Evolutionary conservation across 1,284 basidiomycete genomes (phyloP), one percentile per base, ranked within the genome.

Genomic region (Naganishia sp.): DNA sequence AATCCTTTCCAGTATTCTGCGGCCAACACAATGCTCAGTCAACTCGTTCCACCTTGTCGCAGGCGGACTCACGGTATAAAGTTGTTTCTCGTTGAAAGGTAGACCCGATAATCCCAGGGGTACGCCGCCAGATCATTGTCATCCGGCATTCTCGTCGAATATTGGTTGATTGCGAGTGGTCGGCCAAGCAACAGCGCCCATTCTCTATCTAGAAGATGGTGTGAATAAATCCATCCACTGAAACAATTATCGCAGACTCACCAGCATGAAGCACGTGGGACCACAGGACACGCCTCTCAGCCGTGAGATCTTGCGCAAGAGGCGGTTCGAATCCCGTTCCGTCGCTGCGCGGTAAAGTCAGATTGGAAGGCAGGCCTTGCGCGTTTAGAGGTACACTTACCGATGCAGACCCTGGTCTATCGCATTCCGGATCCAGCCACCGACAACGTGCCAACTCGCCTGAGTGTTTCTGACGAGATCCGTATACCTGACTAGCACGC

Each of bases 41-140:
- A 52, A 21, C 18, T 3, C 28, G 7, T 9, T 53, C n/a, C 28
- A 31, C 36, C 25, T 54, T 7, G 33, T 28, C 31, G 31, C 2
- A 42, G 16, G 9, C 16, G 39, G 39, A 66, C 64, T 66, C 43
- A 28, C 64, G 65, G 65, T 42, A 60, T 66, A 28, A 66, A 54
- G 18, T 63, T 54, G 39, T 66, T 66, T 55, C 65, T 39, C 13
- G 52, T 52, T 1, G 60, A 31, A 43, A 66, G 15, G 46, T 66
- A 66, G 42, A 61, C 57, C 57, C 54, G 49, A 44, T 66, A 66
- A 44, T 66, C 65, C 65, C 65, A 66, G 9, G 65, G 65, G 50
- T 54, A 63, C 11, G 52, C 52, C 13, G 43, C 52, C 4, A 66
- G 36, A 61, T 66, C 65, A 16, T 60, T 43, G 59, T 66, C 65